phyloP scores from a whole-genome alignment of 2,329 filamentous ascomycete species.

The Cryphonectria parasitica region DNA sequence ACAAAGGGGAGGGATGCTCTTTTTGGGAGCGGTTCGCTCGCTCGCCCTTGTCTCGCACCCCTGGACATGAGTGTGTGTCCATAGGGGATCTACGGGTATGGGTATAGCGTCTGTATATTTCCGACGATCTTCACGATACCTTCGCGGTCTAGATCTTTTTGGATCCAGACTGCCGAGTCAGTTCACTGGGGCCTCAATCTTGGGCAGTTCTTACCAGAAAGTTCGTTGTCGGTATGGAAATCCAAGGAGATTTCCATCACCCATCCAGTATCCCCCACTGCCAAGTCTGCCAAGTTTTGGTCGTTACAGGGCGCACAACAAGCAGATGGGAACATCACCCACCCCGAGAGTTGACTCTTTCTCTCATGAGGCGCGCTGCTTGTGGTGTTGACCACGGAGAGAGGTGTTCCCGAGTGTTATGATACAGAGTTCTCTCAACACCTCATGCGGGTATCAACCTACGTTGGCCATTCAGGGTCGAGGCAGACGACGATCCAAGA shows the following conservation, averaged over 20 bases:
- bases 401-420: background rate
- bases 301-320: background rate
- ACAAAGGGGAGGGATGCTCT: background rate
- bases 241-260: slow-evolving; percentile 12
- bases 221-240: background rate
- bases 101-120: background rate
- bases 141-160: background rate
- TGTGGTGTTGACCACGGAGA: slow-evolving; percentile 2
- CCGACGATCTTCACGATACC: background rate
- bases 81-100: background rate
- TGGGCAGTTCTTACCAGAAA: background rate
- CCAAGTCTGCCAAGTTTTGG: slow-evolving; percentile 26
- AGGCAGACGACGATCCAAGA: background rate
- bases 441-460: background rate
- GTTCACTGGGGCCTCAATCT: background rate
- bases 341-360: background rate
- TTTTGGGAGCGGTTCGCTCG: background rate
- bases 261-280: slow-evolving; percentile 12
- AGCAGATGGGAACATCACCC: background rate
- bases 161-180: background rate
- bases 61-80: background rate
- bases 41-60: background rate
- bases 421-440: background rate
- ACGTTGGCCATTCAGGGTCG: background rate
- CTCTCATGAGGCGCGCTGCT: too few relatives aligned